Evolutionary conservation across 352 stramenopile species (phyloP).

Genomic region (Phytopythium chamaehyphon): DNA sequence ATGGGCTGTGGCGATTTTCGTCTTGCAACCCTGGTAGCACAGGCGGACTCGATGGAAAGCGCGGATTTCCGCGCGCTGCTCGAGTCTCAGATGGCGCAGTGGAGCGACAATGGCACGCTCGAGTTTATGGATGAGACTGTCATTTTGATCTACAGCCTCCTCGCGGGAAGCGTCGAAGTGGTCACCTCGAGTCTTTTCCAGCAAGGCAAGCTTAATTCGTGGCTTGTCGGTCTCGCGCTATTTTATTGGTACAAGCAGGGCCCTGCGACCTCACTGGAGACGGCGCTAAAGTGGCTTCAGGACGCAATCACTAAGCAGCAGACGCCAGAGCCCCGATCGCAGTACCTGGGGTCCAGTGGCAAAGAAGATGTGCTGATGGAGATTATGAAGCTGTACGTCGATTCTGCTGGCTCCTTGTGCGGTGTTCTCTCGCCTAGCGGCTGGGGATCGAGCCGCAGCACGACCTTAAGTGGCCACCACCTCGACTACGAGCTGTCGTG

Average conservation of each 20-base stretch:
- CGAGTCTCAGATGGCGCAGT: conserved; percentile 51
- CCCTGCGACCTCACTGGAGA: conserved; percentile 40
- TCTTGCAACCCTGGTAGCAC: conserved; percentile 58
- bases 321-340: conserved; percentile 25
- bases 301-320: conserved; percentile 38
- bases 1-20: conserved; percentile 58
- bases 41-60: conserved; percentile 50
- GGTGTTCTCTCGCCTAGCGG: conserved; percentile 58
- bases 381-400: conserved; percentile 65
- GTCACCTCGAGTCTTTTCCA: conserved; percentile 31
- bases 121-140: conserved; percentile 58
- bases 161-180: conserved; percentile 57
- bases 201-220: conserved; percentile 38
- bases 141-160: conserved; percentile 58
- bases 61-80: conserved; percentile 45
- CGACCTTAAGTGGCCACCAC: conserved; percentile 12
- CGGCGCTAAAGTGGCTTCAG: conserved; percentile 36
- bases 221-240: conserved; percentile 54
- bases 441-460: conserved; percentile 23
- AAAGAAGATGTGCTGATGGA: conserved; percentile 66
- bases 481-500: conserved; percentile 79
- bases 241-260: conserved; percentile 72
- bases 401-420: conserved; percentile 46
- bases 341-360: conserved; percentile 17
- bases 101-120: conserved; percentile 43